Evolutionary conservation across 208 protist genomes (phyloP).

Genomic region (Angomonas desouzai): DNA sequence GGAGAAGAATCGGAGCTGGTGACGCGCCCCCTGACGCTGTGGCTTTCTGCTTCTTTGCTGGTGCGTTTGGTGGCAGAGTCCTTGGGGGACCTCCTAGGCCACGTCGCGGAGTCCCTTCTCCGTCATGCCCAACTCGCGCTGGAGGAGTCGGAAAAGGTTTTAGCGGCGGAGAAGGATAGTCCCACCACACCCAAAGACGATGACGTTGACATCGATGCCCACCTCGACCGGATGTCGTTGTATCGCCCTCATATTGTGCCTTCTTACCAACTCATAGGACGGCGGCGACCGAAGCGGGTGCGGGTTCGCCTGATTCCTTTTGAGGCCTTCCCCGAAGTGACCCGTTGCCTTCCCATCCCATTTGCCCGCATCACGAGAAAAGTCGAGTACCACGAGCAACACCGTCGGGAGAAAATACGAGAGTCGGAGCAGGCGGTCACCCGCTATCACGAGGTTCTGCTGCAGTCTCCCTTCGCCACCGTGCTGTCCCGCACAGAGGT

Average conservation of each 20-base stretch:
- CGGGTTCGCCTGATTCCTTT: conserved; percentile 77
- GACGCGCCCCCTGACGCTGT: conserved; percentile 41
- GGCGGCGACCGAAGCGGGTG: conserved; percentile 36
- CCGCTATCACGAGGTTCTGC: conserved; percentile 3
- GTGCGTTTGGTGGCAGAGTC: conserved; percentile 70
- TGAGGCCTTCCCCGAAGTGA: conserved; percentile 66
- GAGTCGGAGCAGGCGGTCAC: neutral
- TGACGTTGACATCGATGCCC: conserved; percentile 21
- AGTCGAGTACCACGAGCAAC: conserved; percentile 25
- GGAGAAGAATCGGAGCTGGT: conserved; percentile 25
- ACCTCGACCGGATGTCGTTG: conserved; percentile 24
- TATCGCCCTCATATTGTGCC: conserved; percentile 23
- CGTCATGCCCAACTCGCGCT: conserved; percentile 59
- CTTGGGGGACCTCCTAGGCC: conserved; percentile 67
- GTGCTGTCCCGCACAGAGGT: conserved; percentile 40
- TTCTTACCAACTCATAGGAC: conserved; percentile 47
- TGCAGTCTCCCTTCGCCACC: conserved; percentile 41
- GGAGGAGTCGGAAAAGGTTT: conserved; percentile 25
- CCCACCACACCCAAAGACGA: neutral
- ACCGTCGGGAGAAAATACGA: conserved; percentile 16
- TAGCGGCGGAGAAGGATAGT: neutral
- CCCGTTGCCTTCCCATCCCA: conserved; percentile 43
- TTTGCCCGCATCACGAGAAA: conserved; percentile 41
- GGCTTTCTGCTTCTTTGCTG: conserved; percentile 62
- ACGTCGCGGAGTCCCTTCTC: conserved; percentile 60